Percentiles rank a stretch among this genome's conserved stretches.
phyloP scores from a whole-genome alignment of 169 alveolate species.

The Plasmodium malariae region DNA sequence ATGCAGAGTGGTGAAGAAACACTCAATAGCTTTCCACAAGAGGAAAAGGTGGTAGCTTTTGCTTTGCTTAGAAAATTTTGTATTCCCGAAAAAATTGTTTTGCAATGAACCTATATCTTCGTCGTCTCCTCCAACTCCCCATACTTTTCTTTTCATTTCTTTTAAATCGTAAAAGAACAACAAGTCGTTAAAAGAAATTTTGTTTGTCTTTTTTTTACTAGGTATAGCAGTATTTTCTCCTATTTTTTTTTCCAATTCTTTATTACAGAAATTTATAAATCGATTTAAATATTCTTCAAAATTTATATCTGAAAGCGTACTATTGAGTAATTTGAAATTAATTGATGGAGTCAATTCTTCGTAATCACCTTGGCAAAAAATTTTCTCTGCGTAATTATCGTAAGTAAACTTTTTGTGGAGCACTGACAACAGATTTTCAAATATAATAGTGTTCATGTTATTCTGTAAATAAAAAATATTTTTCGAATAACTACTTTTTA shows the following conservation, averaged over 20 bases:
- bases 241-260: slow-evolving; percentile 6
- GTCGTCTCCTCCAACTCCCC: too few species aligned
- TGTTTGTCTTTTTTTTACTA: background rate
- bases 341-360: background rate
- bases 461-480: background rate
- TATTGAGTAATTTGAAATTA: background rate
- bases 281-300: slow-evolving; percentile 8
- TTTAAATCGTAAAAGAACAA: slow-evolving; percentile 31
- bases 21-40: slow-evolving; percentile 55
- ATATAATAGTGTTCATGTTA: background rate
- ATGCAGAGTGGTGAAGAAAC: slow-evolving; percentile 10
- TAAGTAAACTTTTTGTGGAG: slow-evolving; percentile 27
- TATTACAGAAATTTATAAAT: slow-evolving; percentile 38
- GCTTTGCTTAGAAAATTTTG: background rate
- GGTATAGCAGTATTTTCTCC: background rate
- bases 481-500: too few species aligned
- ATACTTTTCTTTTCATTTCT: slow-evolving; percentile 13
- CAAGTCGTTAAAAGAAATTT: slow-evolving; percentile 17
- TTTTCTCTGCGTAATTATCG: slow-evolving; percentile 50
- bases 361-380: background rate
- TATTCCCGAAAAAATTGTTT: background rate
- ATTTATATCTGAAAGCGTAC: slow-evolving; percentile 6
- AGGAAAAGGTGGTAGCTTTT: slow-evolving; percentile 14
- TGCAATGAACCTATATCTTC: slow-evolving; percentile 9
- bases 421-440: slow-evolving; percentile 1